Evolutionary conservation across 2,329 filamentous ascomycete genomes (phyloP).

Genomic region (Aspergillus terreus): DNA sequence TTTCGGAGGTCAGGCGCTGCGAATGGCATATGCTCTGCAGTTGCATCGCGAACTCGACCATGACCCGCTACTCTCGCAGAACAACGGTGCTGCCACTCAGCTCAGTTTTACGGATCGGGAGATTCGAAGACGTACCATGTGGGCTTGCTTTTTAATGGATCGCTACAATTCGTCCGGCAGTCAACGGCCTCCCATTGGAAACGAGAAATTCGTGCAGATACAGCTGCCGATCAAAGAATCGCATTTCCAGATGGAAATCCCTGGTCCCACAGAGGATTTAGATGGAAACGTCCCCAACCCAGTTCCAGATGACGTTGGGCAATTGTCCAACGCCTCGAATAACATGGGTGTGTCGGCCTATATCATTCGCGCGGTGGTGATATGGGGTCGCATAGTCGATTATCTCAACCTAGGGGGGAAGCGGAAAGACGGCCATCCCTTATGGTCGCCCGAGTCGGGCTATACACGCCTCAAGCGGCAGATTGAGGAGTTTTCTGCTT

Average conservation of each 20-base stretch:
- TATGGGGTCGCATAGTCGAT: slow-evolving; percentile 86
- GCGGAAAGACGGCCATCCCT: slow-evolving; percentile 68
- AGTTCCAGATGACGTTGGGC: slow-evolving; percentile 59
- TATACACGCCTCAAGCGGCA: slow-evolving; percentile 69
- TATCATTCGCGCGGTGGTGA: slow-evolving; percentile 75
- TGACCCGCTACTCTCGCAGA: slow-evolving; percentile 65
- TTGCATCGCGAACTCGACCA: slow-evolving; percentile 86
- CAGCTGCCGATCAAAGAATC: slow-evolving; percentile 88
- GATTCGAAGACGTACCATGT: slow-evolving; percentile 91
- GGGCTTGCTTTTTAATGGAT: slow-evolving; percentile 97
- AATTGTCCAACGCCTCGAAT: slow-evolving; percentile 63
- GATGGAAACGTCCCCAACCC: slow-evolving; percentile 66
- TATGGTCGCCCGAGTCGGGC: slow-evolving; percentile 79
- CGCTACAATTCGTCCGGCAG: slow-evolving; percentile 95
- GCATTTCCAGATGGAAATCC: slow-evolving; percentile 86
- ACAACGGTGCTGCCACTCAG: slow-evolving; percentile 54
- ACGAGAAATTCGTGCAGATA: slow-evolving; percentile 83
- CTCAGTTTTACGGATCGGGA: slow-evolving; percentile 90
- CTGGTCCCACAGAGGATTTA: slow-evolving; percentile 79
- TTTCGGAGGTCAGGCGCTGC: slow-evolving; percentile 86
- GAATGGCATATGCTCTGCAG: slow-evolving; percentile 95
- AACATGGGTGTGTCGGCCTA: slow-evolving; percentile 96
- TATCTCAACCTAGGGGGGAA: slow-evolving; percentile 90
- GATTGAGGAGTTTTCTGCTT: slow-evolving; percentile 64
- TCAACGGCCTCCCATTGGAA: slow-evolving; percentile 85